A percentile compares a stretch with the other conserved stretches of the same genome.
Evolutionary conservation across 768 basidiomycete species (phyloP).

Genomic region (Pleurotus djamor): DNA sequence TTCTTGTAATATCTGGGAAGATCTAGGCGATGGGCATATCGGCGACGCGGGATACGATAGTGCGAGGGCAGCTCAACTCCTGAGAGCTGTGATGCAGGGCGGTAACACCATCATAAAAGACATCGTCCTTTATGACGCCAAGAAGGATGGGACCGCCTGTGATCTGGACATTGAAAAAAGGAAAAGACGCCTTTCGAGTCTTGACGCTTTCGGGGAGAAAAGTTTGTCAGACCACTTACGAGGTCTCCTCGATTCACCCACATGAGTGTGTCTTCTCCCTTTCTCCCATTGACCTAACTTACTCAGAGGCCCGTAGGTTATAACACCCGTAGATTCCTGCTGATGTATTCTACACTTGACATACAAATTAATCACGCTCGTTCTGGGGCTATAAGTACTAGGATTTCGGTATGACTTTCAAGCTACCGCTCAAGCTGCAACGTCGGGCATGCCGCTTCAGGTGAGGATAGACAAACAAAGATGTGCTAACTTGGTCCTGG

Average conservation of each 20-base stretch:
- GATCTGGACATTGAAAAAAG: slow-evolving; percentile 21
- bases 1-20: slow-evolving; percentile 72
- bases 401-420: no score
- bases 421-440: no score
- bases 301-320: no score
- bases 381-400: no score
- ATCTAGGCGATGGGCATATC: slow-evolving; percentile 31
- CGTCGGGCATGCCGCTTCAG: no score
- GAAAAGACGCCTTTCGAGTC: slow-evolving; percentile 17
- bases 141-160: slow-evolving; percentile 32
- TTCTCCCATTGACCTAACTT: not conserved
- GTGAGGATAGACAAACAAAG: no score
- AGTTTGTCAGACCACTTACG: slow-evolving; percentile 11
- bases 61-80: slow-evolving; percentile 41
- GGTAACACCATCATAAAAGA: slow-evolving; percentile 43
- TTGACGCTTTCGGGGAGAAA: slow-evolving; percentile 17
- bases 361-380: no score
- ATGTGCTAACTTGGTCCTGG: no score
- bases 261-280: not conserved
- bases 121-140: slow-evolving; percentile 59
- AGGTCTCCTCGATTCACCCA: not conserved
- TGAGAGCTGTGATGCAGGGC: slow-evolving; percentile 56
- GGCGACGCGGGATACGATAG: slow-evolving; percentile 20
- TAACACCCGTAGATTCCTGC: no score
- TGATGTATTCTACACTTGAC: not conserved